These are phyloP conservation scores for Fusarium sp. DNA, from an alignment of 2,329 filamentous ascomycete species.

Conservation along the genomic window DNA sequence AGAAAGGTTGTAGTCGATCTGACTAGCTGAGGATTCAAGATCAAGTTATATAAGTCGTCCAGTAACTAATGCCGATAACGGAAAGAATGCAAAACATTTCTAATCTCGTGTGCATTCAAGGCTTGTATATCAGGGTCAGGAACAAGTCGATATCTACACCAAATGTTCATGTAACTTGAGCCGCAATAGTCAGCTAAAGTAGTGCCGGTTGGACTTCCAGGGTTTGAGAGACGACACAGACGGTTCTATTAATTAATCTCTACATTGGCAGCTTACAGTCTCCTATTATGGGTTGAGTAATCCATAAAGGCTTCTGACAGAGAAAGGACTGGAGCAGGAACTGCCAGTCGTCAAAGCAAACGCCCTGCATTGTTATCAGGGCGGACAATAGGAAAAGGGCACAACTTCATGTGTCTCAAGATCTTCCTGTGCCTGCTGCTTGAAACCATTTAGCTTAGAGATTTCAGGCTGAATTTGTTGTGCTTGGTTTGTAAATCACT, in stretches of 20 bases:
- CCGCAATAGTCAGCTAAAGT: not conserved
- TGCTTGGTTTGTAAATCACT: too few relatives aligned
- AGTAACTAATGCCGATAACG: fast-evolving
- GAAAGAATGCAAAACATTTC: fast-evolving
- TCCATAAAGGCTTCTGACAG: not conserved
- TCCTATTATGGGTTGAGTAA: not conserved
- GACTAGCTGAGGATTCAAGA: too few relatives aligned
- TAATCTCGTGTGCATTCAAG: not conserved
- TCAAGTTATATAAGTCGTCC: too few relatives aligned
- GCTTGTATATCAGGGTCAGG: not conserved
- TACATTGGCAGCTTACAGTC: too few relatives aligned
- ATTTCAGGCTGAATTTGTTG: too few relatives aligned
- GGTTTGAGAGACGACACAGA: not conserved
- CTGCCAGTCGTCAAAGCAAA: not conserved
- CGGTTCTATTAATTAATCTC: too few relatives aligned
- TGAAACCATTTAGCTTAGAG: too few relatives aligned
- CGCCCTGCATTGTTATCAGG: too few relatives aligned
- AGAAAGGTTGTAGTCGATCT: too few relatives aligned
- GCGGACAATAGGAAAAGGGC: not conserved
- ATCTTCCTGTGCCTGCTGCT: too few relatives aligned
- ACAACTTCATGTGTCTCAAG: not conserved
- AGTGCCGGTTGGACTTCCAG: not conserved
- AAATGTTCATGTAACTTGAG: not conserved
- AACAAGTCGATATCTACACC: not conserved
- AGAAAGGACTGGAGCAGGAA: too few relatives aligned